Evolutionary conservation across 805 yeast species (phyloP), one percentile per base, ranked within the genome.

Genomic region (Suhomyces xylopsoci): DNA sequence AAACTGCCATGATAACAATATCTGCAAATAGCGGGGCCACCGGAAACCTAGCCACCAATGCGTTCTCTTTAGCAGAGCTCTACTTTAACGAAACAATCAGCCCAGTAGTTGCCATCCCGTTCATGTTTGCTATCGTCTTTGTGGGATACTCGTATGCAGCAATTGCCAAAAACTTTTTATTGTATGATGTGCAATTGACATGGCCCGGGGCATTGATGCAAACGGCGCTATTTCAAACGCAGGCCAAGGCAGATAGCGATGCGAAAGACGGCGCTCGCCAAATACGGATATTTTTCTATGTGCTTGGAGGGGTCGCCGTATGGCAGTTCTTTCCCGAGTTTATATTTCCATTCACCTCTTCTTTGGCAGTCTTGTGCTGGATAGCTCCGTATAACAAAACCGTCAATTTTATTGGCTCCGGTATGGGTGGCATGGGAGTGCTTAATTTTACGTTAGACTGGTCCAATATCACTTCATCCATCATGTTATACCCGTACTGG

Each of bases 151-250:
- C 84, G 1, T 79, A 76, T 58, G 82, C 81, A 10, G 81, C 81
- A 0, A 74, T 80, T 20, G 82, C 82, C 3, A 71, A 77, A 51
- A 63, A 67, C 40, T 65, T 75, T 41, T 73, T 80, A 20, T 60
- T 79, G 6, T 77, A 77, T 56, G 82, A 80, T 54, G 79, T 81
- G 0, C 76, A 77, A 47, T 77, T 78, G 53, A 64, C 74, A 8
- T 80, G 83, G 83, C 70, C 69, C 5, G 75, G 76, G 54, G 77
- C 82, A 1, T 65, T 79, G 50, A 80, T 80, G 84, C 83, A 80
- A 54, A 76, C 82, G 0, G 70, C 79, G 1, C 61, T 78, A 30
- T 69, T 77, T 52, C 72, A 69, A 45, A 62, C 73, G 0, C 73
- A 69, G 50, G 50, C 51, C 2, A 57, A 48, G 24, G 51, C 65